A percentile compares a stretch with the other conserved stretches of the same genome.
Conservation (phyloP, 345 rosid species). For the Eucalyptus shirleyi region DNA sequence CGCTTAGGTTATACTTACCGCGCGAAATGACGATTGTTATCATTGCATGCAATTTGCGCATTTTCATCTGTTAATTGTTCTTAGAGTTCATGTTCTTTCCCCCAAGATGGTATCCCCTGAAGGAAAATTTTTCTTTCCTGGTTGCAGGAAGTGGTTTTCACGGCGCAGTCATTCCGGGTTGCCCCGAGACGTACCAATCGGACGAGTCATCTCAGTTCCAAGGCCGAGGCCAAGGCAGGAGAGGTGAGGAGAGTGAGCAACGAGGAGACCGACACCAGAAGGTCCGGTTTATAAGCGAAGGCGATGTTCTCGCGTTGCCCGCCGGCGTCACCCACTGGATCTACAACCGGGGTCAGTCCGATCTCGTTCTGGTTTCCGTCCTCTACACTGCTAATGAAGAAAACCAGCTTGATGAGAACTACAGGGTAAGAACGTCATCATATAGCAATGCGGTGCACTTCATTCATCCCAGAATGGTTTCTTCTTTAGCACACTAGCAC, state of each 20-base stretch:
- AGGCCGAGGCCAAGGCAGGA: not conserved
- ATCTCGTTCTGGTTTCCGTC: slow-evolving; percentile 17
- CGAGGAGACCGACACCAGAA: slow-evolving; percentile 14
- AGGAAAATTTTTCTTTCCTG: not conserved
- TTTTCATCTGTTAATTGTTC: not conserved
- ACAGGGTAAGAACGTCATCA: slow-evolving; percentile 8
- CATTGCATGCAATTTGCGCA: not conserved
- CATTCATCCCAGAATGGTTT: not conserved
- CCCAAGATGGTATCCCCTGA: not conserved
- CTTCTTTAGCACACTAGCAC: not conserved
- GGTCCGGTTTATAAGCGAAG: slow-evolving; percentile 11
- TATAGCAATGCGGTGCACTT: not conserved
- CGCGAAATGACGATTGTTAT: not conserved
- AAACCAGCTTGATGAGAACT: slow-evolving; percentile 33
- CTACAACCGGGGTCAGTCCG: slow-evolving; percentile 17
- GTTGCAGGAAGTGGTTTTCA: slow-evolving; percentile 13
- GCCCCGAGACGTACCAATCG: slow-evolving; percentile 19
- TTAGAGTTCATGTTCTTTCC: not conserved
- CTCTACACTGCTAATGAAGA: slow-evolving; percentile 9
- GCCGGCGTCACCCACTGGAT: slow-evolving; percentile 35
- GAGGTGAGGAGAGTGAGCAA: not conserved
- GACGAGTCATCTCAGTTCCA: not conserved
- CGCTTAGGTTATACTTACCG: not conserved
- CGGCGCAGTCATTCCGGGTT: slow-evolving; percentile 17
- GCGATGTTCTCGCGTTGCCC: slow-evolving; percentile 27